Percentiles rank a stretch among this genome's conserved stretches.
phyloP scores from a whole-genome alignment of 2,329 filamentous ascomycete species.

The Tolypocladium ovalisporum region DNA sequence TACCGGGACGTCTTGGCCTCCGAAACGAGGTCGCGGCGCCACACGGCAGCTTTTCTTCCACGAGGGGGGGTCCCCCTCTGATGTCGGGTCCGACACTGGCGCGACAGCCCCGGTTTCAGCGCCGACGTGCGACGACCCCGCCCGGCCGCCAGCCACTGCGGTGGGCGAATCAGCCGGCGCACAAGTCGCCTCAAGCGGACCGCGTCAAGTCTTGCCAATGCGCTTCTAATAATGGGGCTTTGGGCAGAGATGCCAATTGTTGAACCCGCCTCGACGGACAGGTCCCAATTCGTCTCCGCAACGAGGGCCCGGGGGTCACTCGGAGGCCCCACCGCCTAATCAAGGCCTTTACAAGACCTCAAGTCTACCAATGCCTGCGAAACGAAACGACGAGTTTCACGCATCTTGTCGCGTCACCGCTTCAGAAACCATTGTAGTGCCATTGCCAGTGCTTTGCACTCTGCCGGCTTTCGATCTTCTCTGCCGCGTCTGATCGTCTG shows the following conservation, averaged over 20 bases:
- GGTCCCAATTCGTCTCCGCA: neutral
- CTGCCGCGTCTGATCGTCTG: neutral
- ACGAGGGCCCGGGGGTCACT: too few relatives aligned
- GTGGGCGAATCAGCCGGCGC: neutral
- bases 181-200: neutral
- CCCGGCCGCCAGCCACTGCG: neutral
- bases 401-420: neutral
- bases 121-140: neutral
- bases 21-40: slow-evolving; percentile 4
- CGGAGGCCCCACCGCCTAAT: too few relatives aligned
- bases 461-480: neutral
- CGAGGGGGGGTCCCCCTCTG: slow-evolving; percentile 13
- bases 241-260: neutral
- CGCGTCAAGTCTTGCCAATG: neutral
- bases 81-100: slow-evolving; percentile 17
- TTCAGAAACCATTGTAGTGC: neutral
- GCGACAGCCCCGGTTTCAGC: slow-evolving; percentile 22
- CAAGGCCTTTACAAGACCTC: neutral
- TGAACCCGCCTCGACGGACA: neutral
- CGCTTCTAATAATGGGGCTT: neutral
- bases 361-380: neutral
- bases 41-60: neutral
- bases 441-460: neutral
- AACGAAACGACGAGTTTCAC: neutral
- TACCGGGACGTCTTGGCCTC: neutral